These are phyloP conservation scores for Vicia villosa DNA, from an alignment of 306 rosid genomes.

Conservation along the genomic window DNA sequence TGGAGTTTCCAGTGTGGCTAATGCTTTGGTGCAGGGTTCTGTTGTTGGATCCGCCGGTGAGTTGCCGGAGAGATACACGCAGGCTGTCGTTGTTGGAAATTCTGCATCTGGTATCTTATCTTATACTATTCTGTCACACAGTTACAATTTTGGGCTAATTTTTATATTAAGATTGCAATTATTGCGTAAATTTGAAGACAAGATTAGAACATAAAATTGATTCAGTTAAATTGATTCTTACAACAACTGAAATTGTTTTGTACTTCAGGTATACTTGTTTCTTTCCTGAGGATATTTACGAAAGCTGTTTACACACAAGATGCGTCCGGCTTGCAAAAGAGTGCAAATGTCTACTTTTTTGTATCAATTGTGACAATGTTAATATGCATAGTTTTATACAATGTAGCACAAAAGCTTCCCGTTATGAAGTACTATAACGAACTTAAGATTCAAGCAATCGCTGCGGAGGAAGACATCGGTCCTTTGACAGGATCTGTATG, in stretches of 20 bases:
- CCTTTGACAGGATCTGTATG: constrained; percentile 52
- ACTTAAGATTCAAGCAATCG: constrained; percentile 55
- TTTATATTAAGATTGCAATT: not conserved
- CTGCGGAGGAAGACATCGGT: constrained; percentile 54
- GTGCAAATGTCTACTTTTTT: constrained; percentile 79
- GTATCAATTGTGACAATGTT: constrained; percentile 65
- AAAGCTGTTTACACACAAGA: constrained; percentile 81
- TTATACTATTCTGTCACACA: not conserved
- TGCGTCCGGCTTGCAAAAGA: constrained; percentile 64
- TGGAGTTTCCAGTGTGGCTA: not conserved
- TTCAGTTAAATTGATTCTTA: too few relatives aligned
- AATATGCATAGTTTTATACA: constrained; percentile 64
- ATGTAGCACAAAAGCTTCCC: constrained; percentile 72
- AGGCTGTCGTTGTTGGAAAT: not conserved
- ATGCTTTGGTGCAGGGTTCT: constrained; percentile 12
- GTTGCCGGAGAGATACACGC: constrained; percentile 6
- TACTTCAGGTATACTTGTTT: constrained; percentile 73
- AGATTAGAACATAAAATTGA: too few relatives aligned
- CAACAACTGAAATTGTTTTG: not conserved
- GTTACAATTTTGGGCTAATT: not conserved
- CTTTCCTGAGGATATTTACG: constrained; percentile 69
- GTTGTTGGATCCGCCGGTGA: not conserved
- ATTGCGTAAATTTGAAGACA: too few relatives aligned
- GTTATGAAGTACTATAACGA: constrained; percentile 71
- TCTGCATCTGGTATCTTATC: not conserved